phyloP scores from a whole-genome alignment of 495 filamentous ascomycete species.

The Hypoxylon lienhwacheense region DNA sequence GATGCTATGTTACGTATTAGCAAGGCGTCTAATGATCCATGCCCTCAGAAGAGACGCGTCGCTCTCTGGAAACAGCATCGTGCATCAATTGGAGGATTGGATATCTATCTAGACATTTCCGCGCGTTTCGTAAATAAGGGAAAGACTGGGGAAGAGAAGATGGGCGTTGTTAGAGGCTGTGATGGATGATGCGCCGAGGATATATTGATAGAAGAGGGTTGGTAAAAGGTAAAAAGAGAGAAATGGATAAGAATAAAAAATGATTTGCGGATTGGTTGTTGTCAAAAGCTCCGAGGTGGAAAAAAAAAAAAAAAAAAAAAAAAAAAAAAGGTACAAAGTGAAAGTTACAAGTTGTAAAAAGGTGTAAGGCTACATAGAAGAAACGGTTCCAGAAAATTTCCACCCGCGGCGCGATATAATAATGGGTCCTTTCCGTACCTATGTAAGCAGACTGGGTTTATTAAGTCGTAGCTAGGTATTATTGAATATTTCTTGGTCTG shows the following conservation, averaged over 20 bases:
- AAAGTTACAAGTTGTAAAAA: too few relatives aligned
- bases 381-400: slow-evolving; percentile 28
- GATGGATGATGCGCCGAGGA: neutral
- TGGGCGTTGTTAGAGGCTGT: neutral
- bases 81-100: slow-evolving; percentile 14
- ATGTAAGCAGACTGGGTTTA: too few relatives aligned
- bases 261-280: slow-evolving; percentile 12
- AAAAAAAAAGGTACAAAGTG: slow-evolving; percentile 21
- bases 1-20: slow-evolving; percentile 70
- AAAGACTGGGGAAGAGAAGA: neutral
- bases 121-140: neutral
- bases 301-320: neutral
- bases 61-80: slow-evolving; percentile 79
- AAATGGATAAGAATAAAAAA: neutral
- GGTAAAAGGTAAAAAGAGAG: too few relatives aligned
- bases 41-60: slow-evolving; percentile 74
- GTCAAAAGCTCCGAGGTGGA: slow-evolving; percentile 7
- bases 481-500: neutral
- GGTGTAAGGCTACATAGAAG: too few relatives aligned
- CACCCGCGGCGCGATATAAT: slow-evolving; percentile 6
- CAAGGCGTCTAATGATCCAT: slow-evolving; percentile 89
- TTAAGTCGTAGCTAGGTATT: too few relatives aligned
- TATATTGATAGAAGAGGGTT: too few relatives aligned
- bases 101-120: slow-evolving; percentile 3
- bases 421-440: too few relatives aligned